Conservation (phyloP, 768 basidiomycete species). For the Chalciporus chontae region DNA sequence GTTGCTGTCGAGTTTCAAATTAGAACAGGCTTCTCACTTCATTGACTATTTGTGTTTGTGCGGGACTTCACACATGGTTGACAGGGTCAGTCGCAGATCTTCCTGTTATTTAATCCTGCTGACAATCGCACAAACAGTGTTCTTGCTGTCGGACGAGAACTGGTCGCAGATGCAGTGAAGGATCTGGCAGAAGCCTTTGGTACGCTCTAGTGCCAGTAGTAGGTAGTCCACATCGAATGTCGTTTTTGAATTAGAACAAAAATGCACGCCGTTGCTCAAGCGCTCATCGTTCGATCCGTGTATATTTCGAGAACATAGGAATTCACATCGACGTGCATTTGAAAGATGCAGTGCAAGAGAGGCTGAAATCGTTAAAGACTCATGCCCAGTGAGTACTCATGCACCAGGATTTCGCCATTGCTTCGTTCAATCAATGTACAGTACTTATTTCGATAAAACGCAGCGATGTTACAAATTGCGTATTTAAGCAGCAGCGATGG, state of each 20-base stretch:
- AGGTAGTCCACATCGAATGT: not conserved
- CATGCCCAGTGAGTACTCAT: no score
- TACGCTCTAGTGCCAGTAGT: constrained; percentile 7
- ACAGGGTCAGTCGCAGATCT: constrained; percentile 20
- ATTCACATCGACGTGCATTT: no score
- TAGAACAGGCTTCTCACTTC: not conserved
- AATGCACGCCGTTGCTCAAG: not conserved
- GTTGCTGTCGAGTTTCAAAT: constrained; percentile 15
- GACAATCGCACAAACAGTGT: constrained; percentile 28
- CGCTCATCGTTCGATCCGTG: not conserved
- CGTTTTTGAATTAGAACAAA: not conserved
- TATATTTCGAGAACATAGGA: not conserved
- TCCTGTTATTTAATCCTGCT: not conserved
- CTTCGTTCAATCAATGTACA: no score
- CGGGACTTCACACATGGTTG: not conserved
- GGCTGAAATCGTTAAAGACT: no score
- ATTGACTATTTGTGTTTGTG: not conserved
- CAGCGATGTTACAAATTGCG: not conserved
- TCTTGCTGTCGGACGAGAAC: constrained; percentile 34
- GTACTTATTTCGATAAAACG: not conserved
- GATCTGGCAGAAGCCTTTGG: constrained; percentile 34
- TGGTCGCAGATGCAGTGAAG: constrained; percentile 37
- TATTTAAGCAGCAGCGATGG: constrained; percentile 43
- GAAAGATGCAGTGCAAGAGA: no score
- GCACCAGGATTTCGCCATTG: no score